Conservation (phyloP, 2,329 filamentous ascomycete species). For the Pseudogymnoascus destructans region DNA sequence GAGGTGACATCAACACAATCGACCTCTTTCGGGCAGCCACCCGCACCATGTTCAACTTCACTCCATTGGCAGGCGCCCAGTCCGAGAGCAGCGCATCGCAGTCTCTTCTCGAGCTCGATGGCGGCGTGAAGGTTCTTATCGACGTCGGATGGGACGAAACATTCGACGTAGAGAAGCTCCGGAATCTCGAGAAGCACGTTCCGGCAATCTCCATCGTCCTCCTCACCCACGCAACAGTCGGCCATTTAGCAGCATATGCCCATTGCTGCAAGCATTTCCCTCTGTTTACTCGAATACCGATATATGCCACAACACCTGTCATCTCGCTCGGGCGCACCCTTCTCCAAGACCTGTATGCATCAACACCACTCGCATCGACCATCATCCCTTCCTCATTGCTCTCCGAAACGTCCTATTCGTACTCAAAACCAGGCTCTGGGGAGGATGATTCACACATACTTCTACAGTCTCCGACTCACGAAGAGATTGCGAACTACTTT, state of each 20-base stretch:
- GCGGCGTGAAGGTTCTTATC: conserved; percentile 86
- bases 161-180: conserved; percentile 71
- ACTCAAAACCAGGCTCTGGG: conserved; percentile 36
- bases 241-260: conserved; percentile 84
- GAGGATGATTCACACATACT: conserved; percentile 40
- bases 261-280: conserved; percentile 97
- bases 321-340: conserved; percentile 85
- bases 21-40: background rate
- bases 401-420: conserved; percentile 47
- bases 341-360: conserved; percentile 83
- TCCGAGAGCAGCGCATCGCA: conserved; percentile 78
- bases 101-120: conserved; percentile 92
- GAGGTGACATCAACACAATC: conserved; percentile 4
- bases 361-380: conserved; percentile 74
- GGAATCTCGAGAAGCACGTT: conserved; percentile 85
- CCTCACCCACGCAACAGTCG: conserved; percentile 82
- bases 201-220: conserved; percentile 88
- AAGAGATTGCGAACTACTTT: conserved; percentile 90
- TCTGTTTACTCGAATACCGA: conserved; percentile 78
- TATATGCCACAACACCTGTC: conserved; percentile 88
- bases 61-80: conserved; percentile 79
- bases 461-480: conserved; percentile 58
- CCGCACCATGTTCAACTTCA: conserved; percentile 82
- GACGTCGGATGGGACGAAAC: conserved; percentile 93
- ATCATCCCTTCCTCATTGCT: conserved; percentile 63